Base-by-base conservation (phyloP, 2,329 filamentous ascomycete genomes). In the Mycosphaerella sp. region DNA sequence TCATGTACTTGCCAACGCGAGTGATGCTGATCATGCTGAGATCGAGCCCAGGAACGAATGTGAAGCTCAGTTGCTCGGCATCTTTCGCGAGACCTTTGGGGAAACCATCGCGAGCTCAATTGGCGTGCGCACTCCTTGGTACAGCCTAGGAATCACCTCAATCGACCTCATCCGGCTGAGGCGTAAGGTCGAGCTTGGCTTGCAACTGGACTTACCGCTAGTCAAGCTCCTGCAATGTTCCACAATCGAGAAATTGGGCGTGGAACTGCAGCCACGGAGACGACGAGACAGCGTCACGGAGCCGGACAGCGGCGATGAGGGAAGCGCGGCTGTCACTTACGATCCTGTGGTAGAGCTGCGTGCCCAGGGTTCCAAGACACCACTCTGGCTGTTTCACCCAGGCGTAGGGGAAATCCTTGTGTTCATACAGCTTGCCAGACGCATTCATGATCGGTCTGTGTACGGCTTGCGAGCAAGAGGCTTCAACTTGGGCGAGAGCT, bases 381-480 rank as follows among this genome's bases (percentile, higher is more conserved):
- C 68, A 0, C 57, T 70, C 2, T 70, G 64, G 60, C 64, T 72
- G 23, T 55, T 73, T 8, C 71, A 72, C 46, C 70, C 71, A 0
- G 71, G 69, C 4, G 64, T 67, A 10, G 71, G 71, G 29, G 70
- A 74, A 45, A 59, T 72, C 12, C 12, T 62, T 73, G 65, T 72
- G 32, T 73, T 72, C 54, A 48, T 73, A 10, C 60, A 62, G 21
- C 59, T 73, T 2, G 67, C 70, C 6, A 53, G 67, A 34, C 63
- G 74, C 47, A 32, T 79, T 34, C 48, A 57, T 23, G 68, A 67
- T 62, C 67, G 78, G 5, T 73, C 76, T 1, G 56, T 81, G 23
- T 75, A 76, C 58, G 76, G 74, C 0, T 58, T 78, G 4, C 70
- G 75, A 1, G 71, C 76, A 0, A 63, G 67, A 2, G 76, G 74